Evolutionary conservation across 2,329 filamentous ascomycete genomes (phyloP), one percentile per base, ranked within the genome.

Genomic region (Botryotinia calthae): DNA sequence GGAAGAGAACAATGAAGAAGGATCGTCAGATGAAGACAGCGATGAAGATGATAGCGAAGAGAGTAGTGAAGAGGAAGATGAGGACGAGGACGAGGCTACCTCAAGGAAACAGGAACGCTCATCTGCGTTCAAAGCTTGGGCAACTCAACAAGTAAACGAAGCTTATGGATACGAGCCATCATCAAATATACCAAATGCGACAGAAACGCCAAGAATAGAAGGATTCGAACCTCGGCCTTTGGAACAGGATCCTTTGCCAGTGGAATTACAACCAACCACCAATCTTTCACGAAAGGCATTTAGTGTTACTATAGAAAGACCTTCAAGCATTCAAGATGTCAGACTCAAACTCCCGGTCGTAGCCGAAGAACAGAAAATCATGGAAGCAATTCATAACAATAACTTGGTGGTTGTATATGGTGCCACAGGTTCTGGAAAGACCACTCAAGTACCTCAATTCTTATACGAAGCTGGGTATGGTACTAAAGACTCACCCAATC

Each of bases 321-420:
- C 88, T 0, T 84, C 90, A 8, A 90, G 92, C 28, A 92, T 98
- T 34, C 93, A 98, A 80, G 88, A 91, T 65, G 89, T 91, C 18
- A 90, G 96, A 20, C 82, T 97, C 64, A 89, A 92, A 72, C 86
- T 99, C 25, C 96, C 96, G 0, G 93, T 99, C 1, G 94, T 98
- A 2, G 93, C 93, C 2, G 95, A 98, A 81, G 96, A 99, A 82
- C 96, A 99, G 80, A 94, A 92, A 79, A 95, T 99, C 44, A 98
- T 99, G 95, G 96, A 99, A 82, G 94, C 95, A 1, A 94, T 99
- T 66, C 92, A 98, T 82, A 95, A 95, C 80, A 92, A 98, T 81
- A 88, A 95, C 70, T 90, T 94, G 5, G 93, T 98, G 1, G 92
- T 99, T 18, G 89, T 99, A 12, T 98, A 95, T 83, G 96, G 96